Base-by-base conservation (phyloP, 768 basidiomycete species). In the Clavaria fumosa region DNA sequence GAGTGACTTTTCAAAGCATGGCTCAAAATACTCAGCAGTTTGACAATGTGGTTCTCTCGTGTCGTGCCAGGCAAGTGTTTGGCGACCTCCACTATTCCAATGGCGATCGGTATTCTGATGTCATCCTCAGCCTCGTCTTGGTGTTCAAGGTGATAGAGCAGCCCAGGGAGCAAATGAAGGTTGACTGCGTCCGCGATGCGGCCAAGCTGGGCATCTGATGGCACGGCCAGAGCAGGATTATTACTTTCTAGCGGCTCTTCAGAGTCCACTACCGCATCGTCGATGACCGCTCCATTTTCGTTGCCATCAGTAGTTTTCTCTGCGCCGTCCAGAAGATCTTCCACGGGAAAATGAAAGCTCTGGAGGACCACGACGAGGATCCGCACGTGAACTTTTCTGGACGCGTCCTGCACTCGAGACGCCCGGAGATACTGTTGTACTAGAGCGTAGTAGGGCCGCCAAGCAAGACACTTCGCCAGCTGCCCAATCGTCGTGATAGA, bases 1-100 rank as follows among this genome's bases (percentile, higher is more conserved):
- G 89, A 89, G 47, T 74, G 80, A 54, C 88, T 95, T n/a, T 88
- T 80, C 27, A 99, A 64, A 24, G 82, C 78, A 50, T 97, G 93
- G 47, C 80, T 75, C 39, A 96, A 69, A 17, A 81, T 72, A 1
- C 88, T 96, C 42, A 97, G 51, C 9, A 96, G 61, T 19, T 78
- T 71, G 0, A 70, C 60, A 17, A 90, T 68, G 45, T 95, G 88
- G 0, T 70, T 60, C 23, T 78, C 69, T 7, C 76, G 70, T 0
- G 62, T 57, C 1, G 63, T 56, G 11, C 59, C 57, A 0, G 95
- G 91, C 19, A 97, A 70, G 50, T 84, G 73, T 43, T 72, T 63
- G 2, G 90, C 82, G 15, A 99, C 75, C 35, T 78, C 76, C 40
- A 82, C 75, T 40, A 95, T 79, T 35, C 91, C 91, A 23, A 86